phyloP scores from a whole-genome alignment of 371 early-diverging fungal species.

The Circinella minor region DNA sequence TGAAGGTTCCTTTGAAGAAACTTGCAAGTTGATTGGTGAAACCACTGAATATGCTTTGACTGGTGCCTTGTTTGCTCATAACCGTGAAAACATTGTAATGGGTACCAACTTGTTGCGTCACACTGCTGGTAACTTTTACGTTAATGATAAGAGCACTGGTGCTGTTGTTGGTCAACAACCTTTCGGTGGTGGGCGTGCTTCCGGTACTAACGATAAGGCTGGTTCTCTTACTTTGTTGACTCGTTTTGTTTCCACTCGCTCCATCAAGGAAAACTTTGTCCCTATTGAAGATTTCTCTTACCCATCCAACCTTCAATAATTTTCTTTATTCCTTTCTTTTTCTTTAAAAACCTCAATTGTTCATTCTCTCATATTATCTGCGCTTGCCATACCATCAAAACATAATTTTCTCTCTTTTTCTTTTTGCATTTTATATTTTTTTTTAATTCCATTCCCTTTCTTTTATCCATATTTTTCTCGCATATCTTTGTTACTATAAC shows the following conservation, averaged over 20 bases:
- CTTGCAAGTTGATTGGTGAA: constrained; percentile 76
- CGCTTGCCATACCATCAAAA: too few species aligned
- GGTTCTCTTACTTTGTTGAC: constrained; percentile 68
- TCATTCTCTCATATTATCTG: too few species aligned
- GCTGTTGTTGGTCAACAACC: constrained; percentile 99
- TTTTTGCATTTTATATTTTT: too few species aligned
- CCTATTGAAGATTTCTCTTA: constrained; percentile 80
- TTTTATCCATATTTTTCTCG: too few species aligned
- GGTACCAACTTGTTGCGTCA: constrained; percentile 84
- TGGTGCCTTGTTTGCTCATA: constrained; percentile 87
- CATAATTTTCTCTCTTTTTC: too few species aligned
- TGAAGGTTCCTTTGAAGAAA: constrained; percentile 76
- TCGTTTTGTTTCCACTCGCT: constrained; percentile 93
- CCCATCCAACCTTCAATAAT: constrained; percentile 74
- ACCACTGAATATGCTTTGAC: constrained; percentile 92
- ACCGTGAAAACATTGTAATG: constrained; percentile 77
- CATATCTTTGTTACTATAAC: too few species aligned
- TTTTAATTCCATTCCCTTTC: too few species aligned
- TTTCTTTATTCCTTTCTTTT: neutral
- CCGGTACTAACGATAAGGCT: constrained; percentile 99
- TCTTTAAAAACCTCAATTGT: neutral
- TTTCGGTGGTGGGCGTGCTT: constrained; percentile 94
- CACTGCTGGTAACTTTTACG: constrained; percentile 97
- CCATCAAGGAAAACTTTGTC: constrained; percentile 96
- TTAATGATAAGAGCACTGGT: constrained; percentile 98